Evolutionary conservation across 1,284 basidiomycete genomes (phyloP).

Genomic region (Ganoderma lucidum): DNA sequence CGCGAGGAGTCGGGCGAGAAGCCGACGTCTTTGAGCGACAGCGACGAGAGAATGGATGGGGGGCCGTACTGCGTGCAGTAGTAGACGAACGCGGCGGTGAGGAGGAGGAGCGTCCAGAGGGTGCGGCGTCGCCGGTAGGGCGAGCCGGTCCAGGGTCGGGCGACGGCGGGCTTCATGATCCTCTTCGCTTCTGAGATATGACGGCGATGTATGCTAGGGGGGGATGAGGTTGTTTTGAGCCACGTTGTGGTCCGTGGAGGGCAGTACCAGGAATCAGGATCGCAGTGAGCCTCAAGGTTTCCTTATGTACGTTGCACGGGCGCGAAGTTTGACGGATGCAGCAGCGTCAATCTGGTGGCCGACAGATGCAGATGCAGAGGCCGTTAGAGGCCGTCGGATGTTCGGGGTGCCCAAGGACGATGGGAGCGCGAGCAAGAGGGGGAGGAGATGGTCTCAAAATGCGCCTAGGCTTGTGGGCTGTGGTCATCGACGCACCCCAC

Average conservation of each 20-base stretch:
- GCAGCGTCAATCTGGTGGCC: slow-evolving; percentile 12
- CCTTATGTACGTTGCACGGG: not conserved
- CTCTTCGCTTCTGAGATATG: not conserved
- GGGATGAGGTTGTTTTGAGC: not conserved
- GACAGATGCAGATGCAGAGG: not conserved
- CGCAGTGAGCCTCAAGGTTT: not conserved
- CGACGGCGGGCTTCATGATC: slow-evolving; percentile 7
- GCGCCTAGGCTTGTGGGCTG: not conserved
- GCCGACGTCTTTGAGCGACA: slow-evolving; percentile 40
- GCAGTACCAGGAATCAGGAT: not conserved
- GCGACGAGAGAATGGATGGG: slow-evolving; percentile 30
- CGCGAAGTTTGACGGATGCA: not conserved
- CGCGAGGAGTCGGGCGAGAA: slow-evolving; percentile 38
- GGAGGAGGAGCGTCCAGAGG: slow-evolving; percentile 42
- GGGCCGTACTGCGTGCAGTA: slow-evolving; percentile 37
- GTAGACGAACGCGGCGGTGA: slow-evolving; percentile 42
- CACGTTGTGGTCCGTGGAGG: not conserved
- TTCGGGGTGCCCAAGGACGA: not conserved
- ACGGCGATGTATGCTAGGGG: not conserved
- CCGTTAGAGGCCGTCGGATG: not conserved
- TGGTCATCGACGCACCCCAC: not conserved
- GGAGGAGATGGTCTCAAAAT: not conserved
- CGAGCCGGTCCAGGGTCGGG: slow-evolving; percentile 33
- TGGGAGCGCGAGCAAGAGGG: not conserved
- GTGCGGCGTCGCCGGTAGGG: slow-evolving; percentile 55